Base-by-base conservation (phyloP, 164 flowering plant genomes). In the Chloranthus sessilifolius region DNA sequence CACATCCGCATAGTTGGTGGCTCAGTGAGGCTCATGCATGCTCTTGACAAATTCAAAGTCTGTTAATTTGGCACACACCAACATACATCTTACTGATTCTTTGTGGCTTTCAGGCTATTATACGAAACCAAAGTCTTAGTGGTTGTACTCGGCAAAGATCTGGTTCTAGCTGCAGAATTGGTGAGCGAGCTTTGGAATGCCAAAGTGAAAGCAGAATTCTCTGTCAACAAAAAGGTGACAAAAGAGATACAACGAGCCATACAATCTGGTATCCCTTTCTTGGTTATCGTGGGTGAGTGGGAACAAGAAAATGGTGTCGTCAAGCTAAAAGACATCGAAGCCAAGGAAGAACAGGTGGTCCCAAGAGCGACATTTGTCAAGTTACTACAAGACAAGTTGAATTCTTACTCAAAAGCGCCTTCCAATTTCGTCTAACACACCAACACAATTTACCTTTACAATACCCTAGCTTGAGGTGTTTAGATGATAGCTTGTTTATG, bases 41-140 rank as follows among this genome's bases (percentile, higher is more conserved):
- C n/a, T n/a, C n/a, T n/a, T n/a, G n/a, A n/a, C n/a, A n/a, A n/a
- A n/a, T n/a, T n/a, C n/a, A n/a, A n/a, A n/a, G n/a, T n/a, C n/a
- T n/a, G n/a, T n/a, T n/a, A n/a, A n/a, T n/a, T n/a, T n/a, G n/a
- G n/a, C n/a, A n/a, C n/a, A n/a, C n/a, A n/a, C n/a, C n/a, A n/a
- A n/a, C n/a, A n/a, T n/a, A n/a, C 14, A 9, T 33, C 5, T 31
- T 17, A 17, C 17, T 7, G 8, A 38, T 38, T 46, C 16, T 44
- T 47, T 25, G 7, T 23, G 11, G 12, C 59, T 68, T 52, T 19
- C 74, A 87, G 96, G 63, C 55, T 26, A 56, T 68, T 3, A n/a
- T n/a, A n/a, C n/a, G 88, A 88, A 71, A 91, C 96, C 11, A 81
- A 91, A 65, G 86, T 83, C 28, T 61, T 91, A 38, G 87, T 88